A percentile compares a stretch with the other conserved stretches of the same genome.
Evolutionary conservation across 768 basidiomycete genomes (phyloP).

Genomic region (Leccinum boreale): DNA sequence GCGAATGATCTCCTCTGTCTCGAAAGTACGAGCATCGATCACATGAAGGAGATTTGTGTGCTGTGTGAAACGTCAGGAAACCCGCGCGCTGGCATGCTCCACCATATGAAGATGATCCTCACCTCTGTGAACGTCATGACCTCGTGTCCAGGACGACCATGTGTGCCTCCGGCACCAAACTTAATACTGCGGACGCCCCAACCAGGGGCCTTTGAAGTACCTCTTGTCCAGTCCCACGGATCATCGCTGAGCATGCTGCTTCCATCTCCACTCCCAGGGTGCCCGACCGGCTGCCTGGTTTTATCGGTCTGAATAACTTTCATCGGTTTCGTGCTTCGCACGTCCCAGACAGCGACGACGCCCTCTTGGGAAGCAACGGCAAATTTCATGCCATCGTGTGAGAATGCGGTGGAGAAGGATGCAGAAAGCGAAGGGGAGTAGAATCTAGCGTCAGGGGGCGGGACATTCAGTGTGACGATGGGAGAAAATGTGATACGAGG

Average conservation of each 20-base stretch:
- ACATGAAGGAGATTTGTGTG: conserved; percentile 82
- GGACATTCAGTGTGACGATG: conserved; percentile 66
- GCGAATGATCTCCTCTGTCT: conserved; percentile 65
- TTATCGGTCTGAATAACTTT: conserved; percentile 62
- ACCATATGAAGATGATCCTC: conserved; percentile 15
- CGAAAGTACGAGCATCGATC: conserved; percentile 84
- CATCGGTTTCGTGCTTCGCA: conserved; percentile 66
- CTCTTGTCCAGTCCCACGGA: conserved; percentile 65
- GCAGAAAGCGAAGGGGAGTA: conserved; percentile 52
- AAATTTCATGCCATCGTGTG: conserved; percentile 70
- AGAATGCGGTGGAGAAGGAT: conserved; percentile 80
- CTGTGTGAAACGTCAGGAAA: conserved; percentile 36
- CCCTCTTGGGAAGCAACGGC: conserved; percentile 84
- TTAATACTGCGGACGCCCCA: conserved; percentile 88
- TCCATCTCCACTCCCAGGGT: conserved; percentile 37
- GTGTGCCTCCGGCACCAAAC: conserved; percentile 62
- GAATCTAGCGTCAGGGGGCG: conserved; percentile 46
- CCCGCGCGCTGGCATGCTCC: neutral
- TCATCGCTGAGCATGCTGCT: conserved; percentile 60
- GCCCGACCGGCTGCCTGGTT: conserved; percentile 28
- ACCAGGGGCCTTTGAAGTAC: conserved; percentile 58
- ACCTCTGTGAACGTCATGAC: conserved; percentile 91
- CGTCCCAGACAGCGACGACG: conserved; percentile 78
- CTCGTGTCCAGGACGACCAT: conserved; percentile 55
- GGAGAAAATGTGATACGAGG: conserved; percentile 57